Conservation (phyloP, 495 filamentous ascomycete species). For the Penicilliopsis zonata region DNA sequence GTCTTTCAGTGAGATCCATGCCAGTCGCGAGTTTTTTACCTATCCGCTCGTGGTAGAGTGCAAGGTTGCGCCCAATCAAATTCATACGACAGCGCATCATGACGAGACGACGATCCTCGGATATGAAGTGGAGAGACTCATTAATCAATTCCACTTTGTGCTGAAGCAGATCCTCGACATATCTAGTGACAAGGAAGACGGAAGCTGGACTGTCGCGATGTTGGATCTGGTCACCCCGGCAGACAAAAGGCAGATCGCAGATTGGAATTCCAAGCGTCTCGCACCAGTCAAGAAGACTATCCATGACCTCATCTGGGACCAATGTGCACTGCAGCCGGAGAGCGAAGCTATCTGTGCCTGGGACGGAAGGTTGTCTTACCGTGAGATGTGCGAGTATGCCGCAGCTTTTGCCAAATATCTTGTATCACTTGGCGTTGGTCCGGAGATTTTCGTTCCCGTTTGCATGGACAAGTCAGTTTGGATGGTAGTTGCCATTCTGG, state of each 20-base stretch:
- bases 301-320: conserved; percentile 30
- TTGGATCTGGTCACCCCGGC: conserved; percentile 21
- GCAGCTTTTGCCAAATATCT: conserved; percentile 26
- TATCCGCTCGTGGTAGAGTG: conserved; percentile 39
- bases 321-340: conserved; percentile 14
- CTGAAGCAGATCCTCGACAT: conserved; percentile 19
- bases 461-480: conserved; percentile 46
- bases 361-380: conserved; percentile 33
- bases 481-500: conserved; percentile 39
- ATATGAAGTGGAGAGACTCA: conserved; percentile 22
- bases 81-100: conserved; percentile 22
- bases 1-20: conserved; percentile 32
- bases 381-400: conserved; percentile 21
- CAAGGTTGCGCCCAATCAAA: conserved; percentile 14
- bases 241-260: conserved; percentile 20
- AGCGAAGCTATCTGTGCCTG: conserved; percentile 27
- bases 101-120: conserved; percentile 25
- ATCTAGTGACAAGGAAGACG: conserved; percentile 16
- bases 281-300: conserved; percentile 28
- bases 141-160: conserved; percentile 22
- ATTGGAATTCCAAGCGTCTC: conserved; percentile 20
- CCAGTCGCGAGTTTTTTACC: conserved; percentile 34
- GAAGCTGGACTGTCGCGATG: conserved; percentile 14
- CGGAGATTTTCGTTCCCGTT: conserved; percentile 40
- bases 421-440: conserved; percentile 31